Evolutionary conservation across 208 protist genomes (phyloP), one percentile per base, ranked within the genome.

Genomic region (Leptomonas pyrrhocoris): DNA sequence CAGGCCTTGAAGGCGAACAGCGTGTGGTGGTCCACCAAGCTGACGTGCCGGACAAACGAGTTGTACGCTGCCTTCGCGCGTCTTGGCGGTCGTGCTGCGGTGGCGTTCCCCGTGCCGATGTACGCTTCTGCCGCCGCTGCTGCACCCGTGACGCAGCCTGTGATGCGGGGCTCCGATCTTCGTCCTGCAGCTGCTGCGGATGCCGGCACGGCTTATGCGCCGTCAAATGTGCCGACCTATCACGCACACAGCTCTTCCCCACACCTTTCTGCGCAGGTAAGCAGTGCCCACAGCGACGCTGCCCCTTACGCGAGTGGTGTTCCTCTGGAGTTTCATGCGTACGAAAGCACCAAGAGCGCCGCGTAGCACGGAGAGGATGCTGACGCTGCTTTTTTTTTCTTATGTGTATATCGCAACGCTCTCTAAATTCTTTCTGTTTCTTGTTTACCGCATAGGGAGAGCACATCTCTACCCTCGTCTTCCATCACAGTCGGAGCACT

Each of bases 21-120:
- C 21, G 21, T 57, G 25, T 57, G 53, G 53, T 57, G 53, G 53
- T 57, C 53, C 18, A 57, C 25, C 7, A 57, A 57, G 53, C 25
- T 57, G 6, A 30, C 30, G 25, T 23, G 53, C 5, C 53, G 53
- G 5, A n/a, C 30, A 16, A 6, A 40, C 15, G 53, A 57, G 30
- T 2, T 57, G 1, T 57, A 57, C 30, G 30, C 30, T 18, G 53
- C 53, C 16, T 40, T 57, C 0, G 9, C 53, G 11, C 53, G 53
- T 8, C 30, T 57, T 23, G 53, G 53, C 6, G 30, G 30, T 30
- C 53, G 53, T 30, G 40, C 53, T 2, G 25, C 30, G 16, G n/a
- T 19, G 25, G 53, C n/a, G 13, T 57, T 57, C 21, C 53, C 53
- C 9, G 15, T 9, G 7, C 16, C 27, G 15, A 16, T 57, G 28